Conservation (phyloP, 1,284 basidiomycete genomes). For the Trichosporon asahii region DNA sequence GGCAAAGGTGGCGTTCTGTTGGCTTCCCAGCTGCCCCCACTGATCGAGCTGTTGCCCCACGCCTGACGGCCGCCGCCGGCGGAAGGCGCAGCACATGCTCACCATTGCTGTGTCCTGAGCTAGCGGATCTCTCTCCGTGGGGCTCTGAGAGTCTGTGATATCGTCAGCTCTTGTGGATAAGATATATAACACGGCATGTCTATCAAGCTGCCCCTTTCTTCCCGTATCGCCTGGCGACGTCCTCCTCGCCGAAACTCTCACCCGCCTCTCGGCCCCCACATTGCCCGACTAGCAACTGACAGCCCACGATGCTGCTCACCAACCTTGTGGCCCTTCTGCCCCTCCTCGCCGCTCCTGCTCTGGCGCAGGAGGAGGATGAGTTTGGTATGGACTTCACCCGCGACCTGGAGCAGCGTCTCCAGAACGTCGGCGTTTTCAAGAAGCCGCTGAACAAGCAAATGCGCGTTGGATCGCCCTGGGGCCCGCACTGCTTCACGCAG, state of each 20-base stretch:
- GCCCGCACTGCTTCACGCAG: conserved; percentile 66
- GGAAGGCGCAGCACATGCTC: background rate
- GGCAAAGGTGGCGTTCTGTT: background rate
- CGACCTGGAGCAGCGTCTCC: background rate
- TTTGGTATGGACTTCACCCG: background rate
- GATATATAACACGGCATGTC: background rate
- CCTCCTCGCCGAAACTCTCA: background rate
- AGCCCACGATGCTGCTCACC: background rate
- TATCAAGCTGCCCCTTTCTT: background rate
- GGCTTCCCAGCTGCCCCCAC: too few relatives aligned
- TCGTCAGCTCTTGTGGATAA: background rate
- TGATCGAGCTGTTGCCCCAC: too few relatives aligned
- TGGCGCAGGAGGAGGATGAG: background rate
- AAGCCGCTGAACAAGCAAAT: background rate
- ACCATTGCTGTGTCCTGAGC: background rate
- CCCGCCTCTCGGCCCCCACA: background rate
- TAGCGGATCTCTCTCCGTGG: background rate
- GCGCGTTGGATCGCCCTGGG: conserved; percentile 17
- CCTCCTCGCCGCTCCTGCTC: background rate
- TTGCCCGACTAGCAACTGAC: background rate
- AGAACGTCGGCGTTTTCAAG: background rate
- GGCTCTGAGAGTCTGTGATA: too few relatives aligned
- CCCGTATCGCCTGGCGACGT: background rate
- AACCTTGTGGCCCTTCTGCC: background rate
- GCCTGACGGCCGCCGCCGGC: too few relatives aligned